These are phyloP conservation scores for Syzygium oleosum DNA, from an alignment of 345 rosid species.

Conservation along the genomic window DNA sequence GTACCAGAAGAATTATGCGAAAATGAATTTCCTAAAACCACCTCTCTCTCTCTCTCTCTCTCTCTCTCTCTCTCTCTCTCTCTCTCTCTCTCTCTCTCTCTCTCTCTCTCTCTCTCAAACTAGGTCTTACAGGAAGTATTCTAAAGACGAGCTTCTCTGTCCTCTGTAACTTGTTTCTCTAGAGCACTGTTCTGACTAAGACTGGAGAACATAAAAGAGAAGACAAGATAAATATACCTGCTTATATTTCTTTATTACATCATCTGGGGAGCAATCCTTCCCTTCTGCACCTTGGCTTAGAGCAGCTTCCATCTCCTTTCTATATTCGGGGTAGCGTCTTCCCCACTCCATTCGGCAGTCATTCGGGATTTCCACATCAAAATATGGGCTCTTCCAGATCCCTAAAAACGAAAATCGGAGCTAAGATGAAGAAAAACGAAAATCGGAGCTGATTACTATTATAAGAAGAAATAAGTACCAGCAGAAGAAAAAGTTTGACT, in stretches of 20 bases:
- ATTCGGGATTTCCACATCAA: slow-evolving; percentile 14
- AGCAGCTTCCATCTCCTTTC: slow-evolving; percentile 36
- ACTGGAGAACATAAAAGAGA: background rate
- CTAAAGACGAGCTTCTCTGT: background rate
- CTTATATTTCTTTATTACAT: slow-evolving; percentile 32
- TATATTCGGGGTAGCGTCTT: slow-evolving; percentile 25
- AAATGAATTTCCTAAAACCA: background rate
- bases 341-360: slow-evolving; percentile 20
- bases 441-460: background rate
- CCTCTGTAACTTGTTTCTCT: background rate
- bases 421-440: background rate
- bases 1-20: background rate
- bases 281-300: background rate
- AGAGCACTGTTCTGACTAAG: background rate
- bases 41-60: too few species aligned
- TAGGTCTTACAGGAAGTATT: background rate
- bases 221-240: slow-evolving; percentile 21
- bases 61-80: too few species aligned
- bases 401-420: slow-evolving; percentile 28
- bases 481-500: background rate
- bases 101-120: background rate
- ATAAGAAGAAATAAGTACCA: background rate
- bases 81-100: too few species aligned
- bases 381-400: slow-evolving; percentile 41
- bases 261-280: slow-evolving; percentile 14